Evolutionary conservation across 1,139 yeast genomes (phyloP).

Genomic region (Kodamaea plutei): DNA sequence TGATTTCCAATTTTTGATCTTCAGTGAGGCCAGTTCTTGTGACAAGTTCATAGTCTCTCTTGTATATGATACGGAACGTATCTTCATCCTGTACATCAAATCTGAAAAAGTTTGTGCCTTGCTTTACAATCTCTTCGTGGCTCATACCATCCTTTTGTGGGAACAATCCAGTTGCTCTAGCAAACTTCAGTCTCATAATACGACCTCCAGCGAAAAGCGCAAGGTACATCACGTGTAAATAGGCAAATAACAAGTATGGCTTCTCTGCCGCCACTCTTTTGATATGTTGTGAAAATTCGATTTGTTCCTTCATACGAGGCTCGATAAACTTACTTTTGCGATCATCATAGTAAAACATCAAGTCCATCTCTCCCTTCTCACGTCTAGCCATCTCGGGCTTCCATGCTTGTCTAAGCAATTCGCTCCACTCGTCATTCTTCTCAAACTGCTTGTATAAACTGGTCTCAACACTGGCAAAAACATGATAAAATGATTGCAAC

Average conservation of each 20-base stretch:
- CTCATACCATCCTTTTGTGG: slow-evolving; percentile 65
- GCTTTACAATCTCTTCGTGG: slow-evolving; percentile 54
- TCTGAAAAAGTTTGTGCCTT: slow-evolving; percentile 69
- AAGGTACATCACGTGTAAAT: slow-evolving; percentile 79
- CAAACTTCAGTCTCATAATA: slow-evolving; percentile 62
- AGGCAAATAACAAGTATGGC: slow-evolving; percentile 75
- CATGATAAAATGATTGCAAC: slow-evolving; percentile 73
- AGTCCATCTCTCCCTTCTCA: slow-evolving; percentile 54
- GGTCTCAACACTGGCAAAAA: slow-evolving; percentile 65
- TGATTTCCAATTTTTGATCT: slow-evolving; percentile 63
- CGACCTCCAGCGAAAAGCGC: slow-evolving; percentile 88
- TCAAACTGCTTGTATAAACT: slow-evolving; percentile 47
- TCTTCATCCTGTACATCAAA: slow-evolving; percentile 71
- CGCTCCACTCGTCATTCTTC: slow-evolving; percentile 39
- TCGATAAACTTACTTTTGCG: slow-evolving; percentile 49
- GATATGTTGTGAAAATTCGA: slow-evolving; percentile 60
- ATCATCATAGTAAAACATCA: slow-evolving; percentile 61
- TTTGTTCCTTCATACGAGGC: slow-evolving; percentile 61
- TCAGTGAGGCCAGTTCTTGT: slow-evolving; percentile 69
- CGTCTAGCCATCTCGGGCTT: slow-evolving; percentile 68
- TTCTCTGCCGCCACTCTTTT: slow-evolving; percentile 48
- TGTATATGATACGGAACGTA: slow-evolving; percentile 59
- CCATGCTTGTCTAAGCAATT: slow-evolving; percentile 53
- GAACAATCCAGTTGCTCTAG: slow-evolving; percentile 67
- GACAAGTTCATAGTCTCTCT: slow-evolving; percentile 71